These are phyloP conservation scores for Ustilago xerochloae DNA, from an alignment of 1,284 basidiomycete species.

Conservation along the genomic window DNA sequence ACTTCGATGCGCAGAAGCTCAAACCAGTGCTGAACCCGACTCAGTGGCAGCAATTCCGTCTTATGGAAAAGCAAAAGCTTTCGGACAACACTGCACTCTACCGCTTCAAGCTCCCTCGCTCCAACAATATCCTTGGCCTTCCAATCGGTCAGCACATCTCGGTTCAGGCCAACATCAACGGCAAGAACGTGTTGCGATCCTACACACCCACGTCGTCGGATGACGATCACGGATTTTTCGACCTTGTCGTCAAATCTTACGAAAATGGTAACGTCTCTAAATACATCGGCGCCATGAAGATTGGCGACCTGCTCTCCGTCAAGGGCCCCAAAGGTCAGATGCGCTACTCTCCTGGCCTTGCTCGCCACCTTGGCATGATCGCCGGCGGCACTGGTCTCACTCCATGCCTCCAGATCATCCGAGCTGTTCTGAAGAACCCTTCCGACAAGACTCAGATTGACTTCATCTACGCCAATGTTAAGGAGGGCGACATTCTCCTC, in stretches of 20 bases:
- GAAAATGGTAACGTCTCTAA: constrained; percentile 96
- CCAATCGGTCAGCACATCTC: constrained; percentile 97
- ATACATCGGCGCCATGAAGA: constrained; percentile 77
- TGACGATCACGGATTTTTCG: constrained; percentile 91
- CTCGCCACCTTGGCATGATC: constrained; percentile 84
- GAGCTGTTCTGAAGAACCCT: constrained; percentile 86
- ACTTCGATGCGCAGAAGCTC: constrained; percentile 51
- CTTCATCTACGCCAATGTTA: constrained; percentile 96
- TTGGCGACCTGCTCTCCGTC: constrained; percentile 79
- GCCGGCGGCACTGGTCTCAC: constrained; percentile 94
- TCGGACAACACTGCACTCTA: constrained; percentile 97
- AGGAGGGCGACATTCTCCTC: constrained; percentile 73
- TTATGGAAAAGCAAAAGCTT: constrained; percentile 82
- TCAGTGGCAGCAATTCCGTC: constrained; percentile 83
- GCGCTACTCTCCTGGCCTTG: constrained; percentile 69
- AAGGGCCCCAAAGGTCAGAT: constrained; percentile 95
- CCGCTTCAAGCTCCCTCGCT: constrained; percentile 83
- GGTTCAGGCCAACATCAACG: constrained; percentile 87
- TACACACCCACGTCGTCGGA: constrained; percentile 96
- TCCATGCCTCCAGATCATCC: constrained; percentile 85
- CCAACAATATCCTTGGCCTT: constrained; percentile 83
- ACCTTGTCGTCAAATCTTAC: constrained; percentile 97
- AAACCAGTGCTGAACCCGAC: constrained; percentile 78
- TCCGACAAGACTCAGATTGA: constrained; percentile 85
- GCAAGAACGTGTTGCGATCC: constrained; percentile 87